Evolutionary conservation across 2,329 filamentous ascomycete species (phyloP).

Genomic region (Talaromyces rugulosus): DNA sequence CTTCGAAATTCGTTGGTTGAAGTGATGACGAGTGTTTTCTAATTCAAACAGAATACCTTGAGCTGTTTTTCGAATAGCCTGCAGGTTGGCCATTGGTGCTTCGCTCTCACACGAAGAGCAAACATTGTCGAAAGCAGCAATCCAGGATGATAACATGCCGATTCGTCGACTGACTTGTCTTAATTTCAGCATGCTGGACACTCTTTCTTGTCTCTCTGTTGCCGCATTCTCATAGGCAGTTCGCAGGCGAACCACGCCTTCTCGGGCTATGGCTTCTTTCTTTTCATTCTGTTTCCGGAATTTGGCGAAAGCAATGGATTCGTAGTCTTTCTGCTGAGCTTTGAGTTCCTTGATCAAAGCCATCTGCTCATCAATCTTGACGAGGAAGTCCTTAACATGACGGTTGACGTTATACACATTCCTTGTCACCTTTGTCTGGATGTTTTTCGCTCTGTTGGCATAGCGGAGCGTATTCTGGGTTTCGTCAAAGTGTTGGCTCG

Average conservation of each 20-base stretch:
- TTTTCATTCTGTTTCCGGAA: conserved; percentile 90
- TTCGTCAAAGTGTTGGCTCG: conserved; percentile 94
- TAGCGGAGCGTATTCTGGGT: conserved; percentile 97
- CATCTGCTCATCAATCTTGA: conserved; percentile 99
- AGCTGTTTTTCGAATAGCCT: conserved; percentile 79
- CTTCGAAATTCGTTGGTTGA: conserved; percentile 76
- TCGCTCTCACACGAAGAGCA: conserved; percentile 69
- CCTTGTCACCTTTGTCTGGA: conserved; percentile 98
- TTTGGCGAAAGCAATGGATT: conserved; percentile 75
- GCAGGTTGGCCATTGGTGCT: conserved; percentile 61
- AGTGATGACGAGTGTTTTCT: conserved; percentile 84
- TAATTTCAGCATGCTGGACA: conserved; percentile 74
- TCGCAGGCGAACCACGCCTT: conserved; percentile 76
- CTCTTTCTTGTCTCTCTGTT: conserved; percentile 72
- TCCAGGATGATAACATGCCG: conserved; percentile 81
- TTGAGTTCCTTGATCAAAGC: conserved; percentile 94
- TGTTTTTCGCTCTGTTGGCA: conserved; percentile 97
- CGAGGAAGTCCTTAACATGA: conserved; percentile 97
- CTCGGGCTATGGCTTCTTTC: conserved; percentile 67
- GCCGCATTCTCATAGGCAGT: conserved; percentile 77
- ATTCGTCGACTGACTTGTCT: conserved; percentile 82
- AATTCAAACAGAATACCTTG: conserved; percentile 84
- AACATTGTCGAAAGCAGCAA: conserved; percentile 81
- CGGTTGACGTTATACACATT: conserved; percentile 99
- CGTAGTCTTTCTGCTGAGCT: conserved; percentile 85